Percentiles rank a stretch among this genome's conserved stretches.
phyloP scores from a whole-genome alignment of 2,329 filamentous ascomycete genomes.

The Dichotomopilus funicola region DNA sequence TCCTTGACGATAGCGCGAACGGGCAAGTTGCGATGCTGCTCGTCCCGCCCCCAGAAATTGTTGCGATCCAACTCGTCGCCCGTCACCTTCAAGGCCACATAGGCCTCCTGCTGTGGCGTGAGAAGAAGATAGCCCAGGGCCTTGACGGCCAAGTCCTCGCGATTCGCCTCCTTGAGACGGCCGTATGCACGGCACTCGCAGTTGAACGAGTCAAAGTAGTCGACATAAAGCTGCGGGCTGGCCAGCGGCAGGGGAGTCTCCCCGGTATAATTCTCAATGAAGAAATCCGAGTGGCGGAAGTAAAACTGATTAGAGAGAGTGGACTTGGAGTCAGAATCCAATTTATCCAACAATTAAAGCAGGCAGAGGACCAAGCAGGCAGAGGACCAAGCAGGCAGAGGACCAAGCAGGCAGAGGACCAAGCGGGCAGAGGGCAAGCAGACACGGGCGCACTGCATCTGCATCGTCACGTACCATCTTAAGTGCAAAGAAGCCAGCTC shows the following conservation, averaged over 20 bases:
- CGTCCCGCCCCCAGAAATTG: constrained; percentile 7
- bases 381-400: no score
- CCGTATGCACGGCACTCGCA: constrained; percentile 17
- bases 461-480: constrained; percentile 7
- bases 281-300: neutral
- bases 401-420: no score
- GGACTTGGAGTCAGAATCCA: neutral
- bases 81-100: neutral
- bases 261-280: neutral
- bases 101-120: constrained; percentile 4
- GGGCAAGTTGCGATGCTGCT: constrained; percentile 7
- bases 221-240: neutral
- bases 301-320: neutral
- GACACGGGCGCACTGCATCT: no score
- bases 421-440: no score
- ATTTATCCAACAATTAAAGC: neutral
- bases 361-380: no score
- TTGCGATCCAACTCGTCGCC: neutral
- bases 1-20: constrained; percentile 16
- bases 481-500: constrained; percentile 1
- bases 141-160: constrained; percentile 11
- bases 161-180: constrained; percentile 10
- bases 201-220: constrained; percentile 16
- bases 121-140: constrained; percentile 15
- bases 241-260: neutral